Evolutionary conservation across 2,329 filamentous ascomycete genomes (phyloP).

Genomic region (Tolypocladium ophioglossoides): DNA sequence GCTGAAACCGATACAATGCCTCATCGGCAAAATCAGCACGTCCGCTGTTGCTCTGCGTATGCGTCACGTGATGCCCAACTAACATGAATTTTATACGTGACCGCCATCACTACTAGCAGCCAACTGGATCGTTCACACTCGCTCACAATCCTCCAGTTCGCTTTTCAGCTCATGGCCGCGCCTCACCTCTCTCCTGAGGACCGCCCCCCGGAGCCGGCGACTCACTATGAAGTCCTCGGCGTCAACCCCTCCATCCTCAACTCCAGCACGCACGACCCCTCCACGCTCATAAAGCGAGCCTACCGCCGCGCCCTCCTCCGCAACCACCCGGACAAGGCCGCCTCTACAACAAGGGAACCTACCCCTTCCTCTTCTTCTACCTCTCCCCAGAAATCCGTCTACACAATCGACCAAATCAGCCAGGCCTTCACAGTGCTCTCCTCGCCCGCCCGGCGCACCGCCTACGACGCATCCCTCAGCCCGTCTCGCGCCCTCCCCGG

Average conservation of each 20-base stretch:
- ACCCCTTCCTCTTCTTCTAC: neutral
- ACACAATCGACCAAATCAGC: constrained; percentile 54
- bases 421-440: constrained; percentile 48
- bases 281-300: constrained; percentile 46
- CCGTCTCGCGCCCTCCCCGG: constrained; percentile 14
- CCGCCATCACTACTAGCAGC: neutral
- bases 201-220: constrained; percentile 18
- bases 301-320: constrained; percentile 55
- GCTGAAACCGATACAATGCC: neutral
- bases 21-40: neutral
- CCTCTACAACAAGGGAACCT: constrained; percentile 4
- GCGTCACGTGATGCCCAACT: neutral
- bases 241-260: constrained; percentile 39
- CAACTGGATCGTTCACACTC: neutral
- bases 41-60: neutral
- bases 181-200: constrained; percentile 2
- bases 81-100: neutral
- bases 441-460: constrained; percentile 32
- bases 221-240: constrained; percentile 51
- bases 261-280: constrained; percentile 26
- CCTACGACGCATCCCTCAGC: constrained; percentile 43
- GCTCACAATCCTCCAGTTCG: neutral
- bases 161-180: neutral
- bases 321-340: constrained; percentile 54
- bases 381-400: constrained; percentile 13